A percentile compares a stretch with the other conserved stretches of the same genome.
Conservation (phyloP, 306 rosid genomes). For the Gynostemma pentaphyllum region DNA sequence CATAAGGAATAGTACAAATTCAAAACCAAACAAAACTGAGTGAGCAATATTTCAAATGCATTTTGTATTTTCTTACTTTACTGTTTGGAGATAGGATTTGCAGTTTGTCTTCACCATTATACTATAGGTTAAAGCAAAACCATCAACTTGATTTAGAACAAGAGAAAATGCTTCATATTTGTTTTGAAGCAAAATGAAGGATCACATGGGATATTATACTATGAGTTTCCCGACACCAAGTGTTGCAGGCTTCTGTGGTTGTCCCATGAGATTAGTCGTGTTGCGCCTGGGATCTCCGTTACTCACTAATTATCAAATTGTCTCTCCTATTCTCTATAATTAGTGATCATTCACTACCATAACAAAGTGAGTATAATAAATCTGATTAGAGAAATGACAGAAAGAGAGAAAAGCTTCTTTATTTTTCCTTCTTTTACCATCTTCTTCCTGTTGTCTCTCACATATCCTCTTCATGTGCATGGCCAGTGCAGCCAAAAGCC, state of each 20-base stretch:
- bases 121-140: not conserved
- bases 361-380: not conserved
- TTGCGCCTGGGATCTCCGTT: not conserved
- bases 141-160: conserved; percentile 1
- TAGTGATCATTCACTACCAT: not conserved
- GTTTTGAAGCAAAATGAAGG: too few species aligned
- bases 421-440: not conserved
- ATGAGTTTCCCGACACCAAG: too few species aligned
- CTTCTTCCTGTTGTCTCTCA: not conserved
- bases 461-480: not conserved
- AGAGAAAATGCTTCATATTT: not conserved
- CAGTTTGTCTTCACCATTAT: not conserved
- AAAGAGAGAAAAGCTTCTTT: not conserved
- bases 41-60: not conserved
- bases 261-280: too few species aligned
- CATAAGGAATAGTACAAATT: not conserved
- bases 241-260: too few species aligned
- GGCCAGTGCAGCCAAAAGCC: conserved; percentile 11
- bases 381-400: not conserved
- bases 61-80: conserved; percentile 3
- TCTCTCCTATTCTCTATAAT: not conserved
- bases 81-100: not conserved
- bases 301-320: not conserved
- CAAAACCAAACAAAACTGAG: not conserved
- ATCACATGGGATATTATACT: too few species aligned